Evolutionary conservation across 352 stramenopile genomes (phyloP).

Genomic region (Phytopythium aichiense): DNA sequence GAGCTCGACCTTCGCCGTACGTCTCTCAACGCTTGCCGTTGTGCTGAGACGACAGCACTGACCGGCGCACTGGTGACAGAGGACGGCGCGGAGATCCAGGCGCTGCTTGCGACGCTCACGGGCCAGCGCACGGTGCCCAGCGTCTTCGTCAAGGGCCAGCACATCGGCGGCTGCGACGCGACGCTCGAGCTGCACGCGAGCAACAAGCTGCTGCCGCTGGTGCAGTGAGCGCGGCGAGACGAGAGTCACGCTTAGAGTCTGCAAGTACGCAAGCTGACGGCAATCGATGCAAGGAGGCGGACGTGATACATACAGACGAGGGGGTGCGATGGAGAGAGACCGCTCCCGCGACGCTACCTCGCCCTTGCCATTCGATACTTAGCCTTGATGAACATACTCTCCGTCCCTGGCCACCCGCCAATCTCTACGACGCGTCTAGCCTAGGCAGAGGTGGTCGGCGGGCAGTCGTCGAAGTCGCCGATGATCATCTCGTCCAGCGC

Average conservation of each 20-base stretch:
- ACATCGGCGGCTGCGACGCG: slow-evolving; percentile 94
- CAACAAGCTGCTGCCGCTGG: slow-evolving; percentile 49
- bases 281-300: neutral
- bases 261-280: neutral
- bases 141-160: slow-evolving; percentile 97
- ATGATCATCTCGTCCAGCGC: slow-evolving; percentile 96
- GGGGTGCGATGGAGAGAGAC: neutral
- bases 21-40: neutral
- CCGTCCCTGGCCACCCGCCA: neutral
- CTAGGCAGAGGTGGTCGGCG: slow-evolving; percentile 89
- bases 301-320: slow-evolving; percentile 6
- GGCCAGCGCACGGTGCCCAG: slow-evolving; percentile 96
- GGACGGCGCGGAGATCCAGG: slow-evolving; percentile 91
- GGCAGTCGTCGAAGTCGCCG: slow-evolving; percentile 93
- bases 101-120: slow-evolving; percentile 87
- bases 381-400: slow-evolving; percentile 2
- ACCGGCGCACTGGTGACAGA: slow-evolving; percentile 15
- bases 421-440: neutral
- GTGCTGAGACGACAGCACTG: neutral
- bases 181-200: slow-evolving; percentile 48
- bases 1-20: slow-evolving; percentile 64
- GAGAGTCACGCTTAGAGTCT: neutral
- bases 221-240: slow-evolving; percentile 25
- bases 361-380: slow-evolving; percentile 8
- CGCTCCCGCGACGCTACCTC: neutral